Conservation (phyloP, 148 eudicot species). For the Polygonum maritimum region DNA sequence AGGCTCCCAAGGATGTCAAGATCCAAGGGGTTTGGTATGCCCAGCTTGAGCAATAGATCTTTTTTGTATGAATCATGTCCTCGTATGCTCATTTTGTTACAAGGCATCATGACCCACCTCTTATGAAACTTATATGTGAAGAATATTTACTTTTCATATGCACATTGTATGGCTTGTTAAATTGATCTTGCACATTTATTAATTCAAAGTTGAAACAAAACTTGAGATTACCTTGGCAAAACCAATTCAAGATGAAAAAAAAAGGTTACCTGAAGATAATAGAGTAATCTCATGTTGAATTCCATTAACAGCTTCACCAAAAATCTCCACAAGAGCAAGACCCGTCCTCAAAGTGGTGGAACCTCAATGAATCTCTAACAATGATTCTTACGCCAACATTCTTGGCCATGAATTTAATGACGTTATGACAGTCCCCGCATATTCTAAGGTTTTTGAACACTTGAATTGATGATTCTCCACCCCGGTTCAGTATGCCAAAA, state of each 20-base stretch:
- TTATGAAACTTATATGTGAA: background rate
- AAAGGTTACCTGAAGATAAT: background rate
- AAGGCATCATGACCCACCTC: background rate
- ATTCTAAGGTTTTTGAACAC: slow-evolving; percentile 78
- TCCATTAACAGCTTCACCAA: slow-evolving; percentile 34
- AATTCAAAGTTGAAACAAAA: background rate
- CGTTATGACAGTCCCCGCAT: slow-evolving; percentile 80
- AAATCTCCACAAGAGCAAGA: slow-evolving; percentile 69
- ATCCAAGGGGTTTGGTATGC: slow-evolving; percentile 97
- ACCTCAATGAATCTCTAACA: slow-evolving; percentile 76
- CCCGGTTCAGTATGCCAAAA: slow-evolving; percentile 63
- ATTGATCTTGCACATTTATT: background rate
- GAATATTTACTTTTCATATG: background rate
- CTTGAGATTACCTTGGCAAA: background rate
- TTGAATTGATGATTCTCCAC: slow-evolving; percentile 46
- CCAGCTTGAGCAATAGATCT: slow-evolving; percentile 49
- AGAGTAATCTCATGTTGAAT: background rate
- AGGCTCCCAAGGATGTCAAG: slow-evolving; percentile 92
- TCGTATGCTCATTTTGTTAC: slow-evolving; percentile 20
- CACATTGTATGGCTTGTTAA: background rate
- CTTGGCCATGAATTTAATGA: slow-evolving; percentile 62
- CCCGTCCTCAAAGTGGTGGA: slow-evolving; percentile 75
- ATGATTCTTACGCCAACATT: slow-evolving; percentile 46
- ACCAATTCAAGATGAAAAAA: background rate
- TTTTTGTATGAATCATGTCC: slow-evolving; percentile 11